Evolutionary conservation across 225 moss, liverwort and hornwort species (phyloP).

Genomic region (Ulota crispa): DNA sequence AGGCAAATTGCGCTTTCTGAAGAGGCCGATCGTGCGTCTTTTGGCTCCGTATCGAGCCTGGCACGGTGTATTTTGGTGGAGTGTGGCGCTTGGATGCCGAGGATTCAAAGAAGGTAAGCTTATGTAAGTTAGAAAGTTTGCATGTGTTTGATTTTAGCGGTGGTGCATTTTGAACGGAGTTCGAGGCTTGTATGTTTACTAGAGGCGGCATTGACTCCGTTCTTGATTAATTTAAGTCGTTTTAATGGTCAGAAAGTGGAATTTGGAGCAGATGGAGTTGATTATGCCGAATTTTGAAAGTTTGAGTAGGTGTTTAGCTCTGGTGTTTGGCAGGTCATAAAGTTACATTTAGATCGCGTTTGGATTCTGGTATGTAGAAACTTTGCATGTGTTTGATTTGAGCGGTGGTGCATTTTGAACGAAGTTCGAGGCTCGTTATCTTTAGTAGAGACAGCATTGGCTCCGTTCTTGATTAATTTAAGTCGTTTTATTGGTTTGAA

Average conservation of each 20-base stretch:
- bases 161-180: background rate
- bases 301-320: conserved; percentile 7
- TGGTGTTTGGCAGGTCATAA: background rate
- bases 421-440: background rate
- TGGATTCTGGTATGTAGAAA: no score
- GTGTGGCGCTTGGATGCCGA: background rate
- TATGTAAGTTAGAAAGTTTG: background rate
- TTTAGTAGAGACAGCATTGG: background rate
- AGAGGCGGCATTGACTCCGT: background rate
- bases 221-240: background rate
- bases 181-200: background rate
- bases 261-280: conserved; percentile 14
- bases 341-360: conserved; percentile 24
- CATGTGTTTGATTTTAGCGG: background rate
- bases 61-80: background rate
- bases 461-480: background rate
- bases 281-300: conserved; percentile 2
- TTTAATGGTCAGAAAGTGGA: background rate
- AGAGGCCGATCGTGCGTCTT: conserved; percentile 15
- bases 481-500: background rate
- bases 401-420: background rate
- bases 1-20: conserved; percentile 9
- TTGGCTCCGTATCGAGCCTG: background rate
- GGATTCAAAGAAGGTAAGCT: background rate
- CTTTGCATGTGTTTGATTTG: background rate